Evolutionary conservation across 2,329 filamentous ascomycete species (phyloP), one percentile per base, ranked within the genome.

Genomic region (Penicillium sp.): DNA sequence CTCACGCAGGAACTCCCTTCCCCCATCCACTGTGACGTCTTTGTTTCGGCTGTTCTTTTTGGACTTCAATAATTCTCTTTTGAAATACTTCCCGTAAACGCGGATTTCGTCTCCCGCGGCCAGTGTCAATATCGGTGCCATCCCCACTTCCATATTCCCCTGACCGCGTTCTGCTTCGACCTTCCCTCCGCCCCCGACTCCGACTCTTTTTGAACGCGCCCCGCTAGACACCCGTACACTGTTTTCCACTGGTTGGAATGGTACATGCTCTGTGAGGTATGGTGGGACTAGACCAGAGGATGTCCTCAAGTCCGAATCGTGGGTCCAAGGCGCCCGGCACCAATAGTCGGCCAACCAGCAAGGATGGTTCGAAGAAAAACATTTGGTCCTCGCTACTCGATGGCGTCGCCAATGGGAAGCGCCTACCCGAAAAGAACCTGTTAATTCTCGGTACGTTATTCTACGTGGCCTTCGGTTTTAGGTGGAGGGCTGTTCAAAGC

Each of bases 371-470:
- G 62, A 93, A 91, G 79, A 91, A 91, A 77, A 91, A 96, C 72
- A 88, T 97, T 76, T 97, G 93, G 93, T 93, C 90, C 60, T 92
- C 91, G 45, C 91, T 97, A 89, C 83, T 97, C 65, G 91, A 96
- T 75, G 88, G 86, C 53, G 93, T 95, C 66, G 92, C 93, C 67
- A 96, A 90, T 76, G 92, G 91, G 65, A 96, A 95, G 81, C 85
- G 90, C 66, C 80, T 97, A 69, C 91, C 92, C 6, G 92, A 96
- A 78, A 97, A 96, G 84, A 96, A 93, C 73, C 78, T 97, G 61
- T 78, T 97, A 43, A 88, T 97, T 23, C 79, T 97, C 72, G 92
- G 91, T 91, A 82, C 63, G 82, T 67, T 35, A 35, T 29, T n/a
- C 23, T 26, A 26, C 35, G 25, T 23, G 48, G 21, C 33, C 10